phyloP scores from a whole-genome alignment of 345 rosid genomes.

The Stellera chamaejasme region DNA sequence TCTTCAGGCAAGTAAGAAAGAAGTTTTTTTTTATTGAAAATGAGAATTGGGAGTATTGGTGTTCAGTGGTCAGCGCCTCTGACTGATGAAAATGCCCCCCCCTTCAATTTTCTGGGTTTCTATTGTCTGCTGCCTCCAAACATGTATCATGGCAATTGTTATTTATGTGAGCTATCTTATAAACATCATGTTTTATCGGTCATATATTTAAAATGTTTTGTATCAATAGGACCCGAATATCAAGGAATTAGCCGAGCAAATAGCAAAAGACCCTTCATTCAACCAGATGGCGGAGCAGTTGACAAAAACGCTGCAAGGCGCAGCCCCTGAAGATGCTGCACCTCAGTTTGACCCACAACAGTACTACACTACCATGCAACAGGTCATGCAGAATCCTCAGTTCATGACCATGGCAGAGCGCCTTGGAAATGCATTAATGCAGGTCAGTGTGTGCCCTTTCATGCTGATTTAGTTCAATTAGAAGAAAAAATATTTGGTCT shows the following conservation, averaged over 20 bases:
- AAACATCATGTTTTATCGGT: background rate
- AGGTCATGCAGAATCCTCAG: conserved; percentile 97
- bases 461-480: background rate
- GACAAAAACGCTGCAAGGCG: conserved; percentile 65
- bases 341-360: conserved; percentile 76
- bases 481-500: conserved; percentile 3
- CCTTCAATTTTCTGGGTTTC: too few species aligned
- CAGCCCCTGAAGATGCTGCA: conserved; percentile 35
- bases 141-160: too few species aligned
- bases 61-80: too few species aligned
- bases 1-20: too few species aligned
- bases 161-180: background rate
- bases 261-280: conserved; percentile 89
- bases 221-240: conserved; percentile 80
- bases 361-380: conserved; percentile 78
- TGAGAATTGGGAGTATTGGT: too few species aligned
- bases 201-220: conserved; percentile 3
- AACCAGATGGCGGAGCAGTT: conserved; percentile 97
- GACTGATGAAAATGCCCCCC: too few species aligned
- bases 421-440: conserved; percentile 82
- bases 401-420: conserved; percentile 95
- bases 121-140: too few species aligned
- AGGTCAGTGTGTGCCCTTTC: conserved; percentile 33
- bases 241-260: conserved; percentile 87
- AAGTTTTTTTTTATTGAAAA: too few species aligned